These are phyloP conservation scores for Lactarius quietus DNA, from an alignment of 768 basidiomycete genomes.

Conservation along the genomic window DNA sequence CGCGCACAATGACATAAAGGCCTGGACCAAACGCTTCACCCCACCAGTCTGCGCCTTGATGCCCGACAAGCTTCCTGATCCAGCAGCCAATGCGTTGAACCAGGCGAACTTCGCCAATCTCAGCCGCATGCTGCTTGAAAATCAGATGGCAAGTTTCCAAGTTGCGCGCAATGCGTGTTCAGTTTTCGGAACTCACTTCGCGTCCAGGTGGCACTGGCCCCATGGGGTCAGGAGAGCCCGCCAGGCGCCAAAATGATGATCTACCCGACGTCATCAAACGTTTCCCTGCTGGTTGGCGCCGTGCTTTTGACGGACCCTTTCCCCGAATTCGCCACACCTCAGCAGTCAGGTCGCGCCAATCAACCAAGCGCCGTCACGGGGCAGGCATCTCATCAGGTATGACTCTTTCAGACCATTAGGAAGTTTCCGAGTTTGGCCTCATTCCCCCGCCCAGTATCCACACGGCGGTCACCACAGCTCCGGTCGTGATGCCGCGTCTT, in stretches of 20 bases:
- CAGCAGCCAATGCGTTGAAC: slow-evolving; percentile 48
- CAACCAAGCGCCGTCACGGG: slow-evolving; percentile 34
- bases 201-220: slow-evolving; percentile 19
- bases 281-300: slow-evolving; percentile 22
- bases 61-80: slow-evolving; percentile 54
- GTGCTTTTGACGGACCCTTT: slow-evolving; percentile 42
- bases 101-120: slow-evolving; percentile 52
- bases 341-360: slow-evolving; percentile 14
- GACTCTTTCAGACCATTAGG: not conserved
- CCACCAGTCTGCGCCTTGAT: slow-evolving; percentile 58
- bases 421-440: not conserved
- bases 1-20: slow-evolving; percentile 45
- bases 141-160: slow-evolving; percentile 45
- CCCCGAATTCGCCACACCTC: slow-evolving; percentile 39
- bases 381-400: slow-evolving; percentile 40
- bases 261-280: slow-evolving; percentile 21
- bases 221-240: slow-evolving; percentile 20
- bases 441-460: slow-evolving; percentile 10
- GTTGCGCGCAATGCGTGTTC: not conserved
- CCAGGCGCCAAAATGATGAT: slow-evolving; percentile 27
- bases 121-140: slow-evolving; percentile 48
- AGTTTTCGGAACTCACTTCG: not conserved
- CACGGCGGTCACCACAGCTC: slow-evolving; percentile 17
- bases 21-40: slow-evolving; percentile 47
- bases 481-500: slow-evolving; percentile 15